phyloP scores from a whole-genome alignment of 2,329 filamentous ascomycete genomes.

The Xylariaceae sp. region DNA sequence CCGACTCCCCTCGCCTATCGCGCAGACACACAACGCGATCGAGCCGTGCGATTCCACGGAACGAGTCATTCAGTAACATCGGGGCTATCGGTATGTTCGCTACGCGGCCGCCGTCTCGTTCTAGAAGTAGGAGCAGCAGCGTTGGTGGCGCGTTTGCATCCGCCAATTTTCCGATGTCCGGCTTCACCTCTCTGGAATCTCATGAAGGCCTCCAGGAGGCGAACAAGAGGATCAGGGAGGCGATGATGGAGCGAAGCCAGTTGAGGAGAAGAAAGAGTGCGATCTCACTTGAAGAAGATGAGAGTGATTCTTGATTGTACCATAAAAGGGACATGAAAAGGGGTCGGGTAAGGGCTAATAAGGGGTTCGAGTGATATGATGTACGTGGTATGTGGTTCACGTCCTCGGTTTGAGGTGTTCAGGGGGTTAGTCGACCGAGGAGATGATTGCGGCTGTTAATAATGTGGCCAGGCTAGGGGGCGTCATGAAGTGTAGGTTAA shows the following conservation, averaged over 20 bases:
- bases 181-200: constrained; percentile 62
- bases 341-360: background rate
- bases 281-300: constrained; percentile 17
- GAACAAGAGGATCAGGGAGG: constrained; percentile 73
- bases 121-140: constrained; percentile 57
- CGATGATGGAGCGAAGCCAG: constrained; percentile 74
- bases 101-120: constrained; percentile 77
- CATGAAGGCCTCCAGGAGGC: constrained; percentile 75
- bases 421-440: background rate
- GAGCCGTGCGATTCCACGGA: constrained; percentile 61
- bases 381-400: constrained; percentile 6
- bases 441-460: background rate
- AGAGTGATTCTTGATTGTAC: constrained; percentile 21
- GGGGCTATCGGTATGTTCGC: constrained; percentile 85
- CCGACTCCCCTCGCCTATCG: constrained; percentile 30
- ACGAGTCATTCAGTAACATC: constrained; percentile 91
- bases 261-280: constrained; percentile 50
- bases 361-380: background rate
- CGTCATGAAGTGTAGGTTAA: too few species aligned
- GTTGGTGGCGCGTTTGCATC: constrained; percentile 55
- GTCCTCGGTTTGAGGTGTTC: background rate
- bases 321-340: constrained; percentile 6
- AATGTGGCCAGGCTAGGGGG: background rate
- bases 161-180: constrained; percentile 59
- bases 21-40: constrained; percentile 49